phyloP scores from a whole-genome alignment of 2,329 filamentous ascomycete species.

The Bipolaris zeicola region DNA sequence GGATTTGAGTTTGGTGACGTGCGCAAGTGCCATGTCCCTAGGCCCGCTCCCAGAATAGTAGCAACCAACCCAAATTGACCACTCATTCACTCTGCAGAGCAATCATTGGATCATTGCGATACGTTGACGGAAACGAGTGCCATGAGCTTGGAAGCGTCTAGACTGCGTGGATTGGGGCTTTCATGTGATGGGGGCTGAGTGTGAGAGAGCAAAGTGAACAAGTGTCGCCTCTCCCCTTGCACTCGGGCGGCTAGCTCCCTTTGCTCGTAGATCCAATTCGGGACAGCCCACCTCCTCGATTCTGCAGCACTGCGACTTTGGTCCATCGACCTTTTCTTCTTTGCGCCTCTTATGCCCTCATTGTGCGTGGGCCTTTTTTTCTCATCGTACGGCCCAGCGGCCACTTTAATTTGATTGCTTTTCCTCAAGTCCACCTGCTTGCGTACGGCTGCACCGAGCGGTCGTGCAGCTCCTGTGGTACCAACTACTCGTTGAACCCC shows the following conservation, averaged over 20 bases:
- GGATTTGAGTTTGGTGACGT: conserved; percentile 5
- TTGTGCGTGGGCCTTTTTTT: conserved; percentile 15
- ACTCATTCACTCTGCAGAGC: not conserved
- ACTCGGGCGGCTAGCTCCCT: conserved; percentile 14
- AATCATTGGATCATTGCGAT: not conserved
- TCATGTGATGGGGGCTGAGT: conserved; percentile 12
- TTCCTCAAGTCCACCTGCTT: conserved; percentile 2
- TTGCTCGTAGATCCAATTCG: conserved; percentile 36
- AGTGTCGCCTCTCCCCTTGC: conserved; percentile 19
- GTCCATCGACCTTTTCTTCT: conserved; percentile 17
- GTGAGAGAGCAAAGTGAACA: conserved; percentile 11
- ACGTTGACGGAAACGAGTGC: not conserved
- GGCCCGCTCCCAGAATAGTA: not conserved
- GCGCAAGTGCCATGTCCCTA: not conserved
- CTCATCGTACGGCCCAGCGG: conserved; percentile 16
- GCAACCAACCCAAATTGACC: not conserved
- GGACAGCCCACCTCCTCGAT: conserved; percentile 31
- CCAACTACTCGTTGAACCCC: conserved; percentile 20
- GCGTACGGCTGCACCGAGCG: conserved; percentile 6
- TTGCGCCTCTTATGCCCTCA: conserved; percentile 19
- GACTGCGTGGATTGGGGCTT: conserved; percentile 8
- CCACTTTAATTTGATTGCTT: conserved; percentile 20
- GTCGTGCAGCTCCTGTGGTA: conserved; percentile 16
- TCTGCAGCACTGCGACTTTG: conserved; percentile 30
- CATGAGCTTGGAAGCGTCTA: not conserved